phyloP scores from a whole-genome alignment of 2,329 filamentous ascomycete species.

The Xylaria sp. region DNA sequence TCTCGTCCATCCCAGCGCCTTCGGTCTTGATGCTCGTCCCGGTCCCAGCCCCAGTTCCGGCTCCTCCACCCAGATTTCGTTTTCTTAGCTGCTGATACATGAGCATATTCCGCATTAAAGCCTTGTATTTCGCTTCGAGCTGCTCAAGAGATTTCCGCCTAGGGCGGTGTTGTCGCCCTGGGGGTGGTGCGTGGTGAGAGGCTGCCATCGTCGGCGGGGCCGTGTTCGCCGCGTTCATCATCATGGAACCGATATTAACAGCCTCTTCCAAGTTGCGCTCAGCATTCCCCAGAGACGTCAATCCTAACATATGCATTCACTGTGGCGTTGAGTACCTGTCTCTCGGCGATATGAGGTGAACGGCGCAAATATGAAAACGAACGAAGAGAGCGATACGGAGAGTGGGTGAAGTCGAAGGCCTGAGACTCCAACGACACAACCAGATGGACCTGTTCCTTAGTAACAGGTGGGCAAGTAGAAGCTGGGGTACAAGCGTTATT shows the following conservation, averaged over 20 bases:
- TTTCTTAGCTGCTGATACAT: slow-evolving; percentile 39
- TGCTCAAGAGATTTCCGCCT: slow-evolving; percentile 40
- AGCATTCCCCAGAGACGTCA: slow-evolving; percentile 8
- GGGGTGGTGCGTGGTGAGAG: slow-evolving; percentile 29
- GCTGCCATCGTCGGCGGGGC: slow-evolving; percentile 25
- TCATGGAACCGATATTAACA: slow-evolving; percentile 11
- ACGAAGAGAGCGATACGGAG: slow-evolving; percentile 16
- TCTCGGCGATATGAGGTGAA: slow-evolving; percentile 8
- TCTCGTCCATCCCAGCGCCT: slow-evolving; percentile 20
- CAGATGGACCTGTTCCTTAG: slow-evolving; percentile 18
- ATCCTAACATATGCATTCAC: slow-evolving; percentile 5
- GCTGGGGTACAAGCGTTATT: slow-evolving; percentile 35
- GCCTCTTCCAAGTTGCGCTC: background rate
- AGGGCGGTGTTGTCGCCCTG: slow-evolving; percentile 34
- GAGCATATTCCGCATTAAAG: slow-evolving; percentile 43
- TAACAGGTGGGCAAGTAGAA: slow-evolving; percentile 27
- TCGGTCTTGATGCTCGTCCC: slow-evolving; percentile 26
- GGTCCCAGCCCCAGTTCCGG: slow-evolving; percentile 2
- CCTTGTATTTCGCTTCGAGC: slow-evolving; percentile 42
- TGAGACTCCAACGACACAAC: slow-evolving; percentile 6
- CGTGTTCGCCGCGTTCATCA: slow-evolving; percentile 25
- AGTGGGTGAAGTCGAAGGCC: slow-evolving; percentile 10
- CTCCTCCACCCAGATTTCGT: slow-evolving; percentile 21
- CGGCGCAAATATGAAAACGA: slow-evolving; percentile 19
- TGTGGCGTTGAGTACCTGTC: slow-evolving; percentile 19